A percentile compares a stretch with the other conserved stretches of the same genome.
Conservation (phyloP, 345 rosid genomes). For the Raphanus raphanistrum region DNA sequence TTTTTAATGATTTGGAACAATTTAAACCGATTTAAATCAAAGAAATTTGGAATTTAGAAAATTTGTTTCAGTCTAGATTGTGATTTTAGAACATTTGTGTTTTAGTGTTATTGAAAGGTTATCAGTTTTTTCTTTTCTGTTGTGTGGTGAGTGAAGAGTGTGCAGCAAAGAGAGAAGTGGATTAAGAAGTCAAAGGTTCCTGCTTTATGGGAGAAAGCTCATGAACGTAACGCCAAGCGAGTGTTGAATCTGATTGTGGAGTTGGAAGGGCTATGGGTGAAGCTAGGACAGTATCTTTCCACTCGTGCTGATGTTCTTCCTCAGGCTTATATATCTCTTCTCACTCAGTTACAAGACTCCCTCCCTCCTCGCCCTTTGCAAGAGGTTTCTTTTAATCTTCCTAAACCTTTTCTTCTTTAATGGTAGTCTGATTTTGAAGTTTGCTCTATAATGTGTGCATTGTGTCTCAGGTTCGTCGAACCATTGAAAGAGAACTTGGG, state of each 20-base stretch:
- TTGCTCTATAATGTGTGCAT: slow-evolving; percentile 22
- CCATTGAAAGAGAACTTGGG: slow-evolving; percentile 74
- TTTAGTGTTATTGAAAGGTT: neutral
- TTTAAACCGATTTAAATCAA: too few species aligned
- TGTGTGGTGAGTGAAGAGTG: slow-evolving; percentile 47
- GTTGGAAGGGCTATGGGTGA: slow-evolving; percentile 93
- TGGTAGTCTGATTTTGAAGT: neutral
- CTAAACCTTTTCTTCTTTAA: too few species aligned
- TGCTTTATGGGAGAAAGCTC: slow-evolving; percentile 83
- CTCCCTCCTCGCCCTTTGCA: slow-evolving; percentile 90
- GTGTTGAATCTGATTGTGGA: slow-evolving; percentile 67
- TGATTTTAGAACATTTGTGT: too few species aligned
- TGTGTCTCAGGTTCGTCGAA: slow-evolving; percentile 58
- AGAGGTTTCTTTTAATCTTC: slow-evolving; percentile 61
- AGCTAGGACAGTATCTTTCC: slow-evolving; percentile 90
- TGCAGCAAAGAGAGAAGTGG: slow-evolving; percentile 83
- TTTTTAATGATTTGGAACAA: too few species aligned
- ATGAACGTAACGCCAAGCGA: slow-evolving; percentile 83
- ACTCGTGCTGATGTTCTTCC: slow-evolving; percentile 99
- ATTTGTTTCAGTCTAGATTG: too few species aligned
- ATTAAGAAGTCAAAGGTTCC: slow-evolving; percentile 50
- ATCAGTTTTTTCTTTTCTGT: neutral
- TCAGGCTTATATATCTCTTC: slow-evolving; percentile 68
- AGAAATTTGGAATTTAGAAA: too few species aligned
- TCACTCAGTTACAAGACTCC: slow-evolving; percentile 89